Evolutionary conservation across 1,284 basidiomycete genomes (phyloP).

Genomic region (Melampsora larici-populina): DNA sequence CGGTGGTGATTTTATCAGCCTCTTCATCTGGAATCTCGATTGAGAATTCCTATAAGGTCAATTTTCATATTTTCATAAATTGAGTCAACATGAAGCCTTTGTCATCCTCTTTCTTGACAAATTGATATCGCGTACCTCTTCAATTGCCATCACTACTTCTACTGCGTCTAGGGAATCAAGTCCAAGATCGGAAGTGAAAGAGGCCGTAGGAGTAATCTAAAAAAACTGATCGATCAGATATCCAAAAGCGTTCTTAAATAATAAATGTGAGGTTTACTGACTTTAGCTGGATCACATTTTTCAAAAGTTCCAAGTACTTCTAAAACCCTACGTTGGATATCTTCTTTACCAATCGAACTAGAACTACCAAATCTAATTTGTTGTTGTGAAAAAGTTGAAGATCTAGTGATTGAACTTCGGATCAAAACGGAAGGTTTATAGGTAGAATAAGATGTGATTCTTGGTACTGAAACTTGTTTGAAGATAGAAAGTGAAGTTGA

Average conservation of each 20-base stretch:
- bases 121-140: slow-evolving; percentile 55
- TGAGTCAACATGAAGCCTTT: no score
- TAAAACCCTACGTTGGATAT: slow-evolving; percentile 76
- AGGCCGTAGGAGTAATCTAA: slow-evolving; percentile 70
- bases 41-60: slow-evolving; percentile 66
- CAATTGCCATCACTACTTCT: slow-evolving; percentile 98
- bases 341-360: slow-evolving; percentile 54
- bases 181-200: slow-evolving; percentile 83
- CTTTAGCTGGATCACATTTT: slow-evolving; percentile 84
- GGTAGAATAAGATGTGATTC: slow-evolving; percentile 23
- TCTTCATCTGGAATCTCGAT: slow-evolving; percentile 97
- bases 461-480: neutral
- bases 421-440: neutral
- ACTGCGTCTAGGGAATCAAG: slow-evolving; percentile 96
- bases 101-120: no score
- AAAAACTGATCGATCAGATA: neutral
- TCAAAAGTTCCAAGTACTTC: slow-evolving; percentile 92
- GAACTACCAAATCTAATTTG: slow-evolving; percentile 36
- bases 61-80: no score
- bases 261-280: slow-evolving; percentile 50
- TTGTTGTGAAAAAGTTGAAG: slow-evolving; percentile 3
- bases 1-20: slow-evolving; percentile 94
- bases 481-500: neutral
- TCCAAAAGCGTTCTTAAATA: no score
- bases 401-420: slow-evolving; percentile 7